A percentile compares a stretch with the other conserved stretches of the same genome.
Evolutionary conservation across 2,329 filamentous ascomycete species (phyloP).

Genomic region (Ophiostoma tasmaniense): DNA sequence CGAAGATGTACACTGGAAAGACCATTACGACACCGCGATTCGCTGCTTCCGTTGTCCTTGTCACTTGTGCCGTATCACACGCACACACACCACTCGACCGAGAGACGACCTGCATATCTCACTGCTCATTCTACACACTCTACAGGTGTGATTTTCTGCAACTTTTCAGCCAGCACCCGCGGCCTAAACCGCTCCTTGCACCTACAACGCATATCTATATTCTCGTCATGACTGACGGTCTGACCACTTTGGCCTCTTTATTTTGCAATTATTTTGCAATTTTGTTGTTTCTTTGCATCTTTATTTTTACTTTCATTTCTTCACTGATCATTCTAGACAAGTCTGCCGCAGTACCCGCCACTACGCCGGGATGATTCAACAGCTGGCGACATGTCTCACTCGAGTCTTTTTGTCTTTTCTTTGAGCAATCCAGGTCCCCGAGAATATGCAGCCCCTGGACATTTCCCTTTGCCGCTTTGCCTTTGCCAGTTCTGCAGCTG

Average conservation of each 20-base stretch:
- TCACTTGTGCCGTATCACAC: not conserved
- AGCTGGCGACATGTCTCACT: not conserved
- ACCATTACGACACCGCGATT: not conserved
- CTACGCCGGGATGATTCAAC: not conserved
- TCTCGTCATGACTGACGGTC: not conserved
- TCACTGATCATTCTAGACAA: slow-evolving; percentile 4
- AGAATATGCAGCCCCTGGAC: not conserved
- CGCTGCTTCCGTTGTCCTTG: not conserved
- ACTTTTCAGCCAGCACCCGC: not conserved
- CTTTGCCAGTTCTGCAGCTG: not conserved
- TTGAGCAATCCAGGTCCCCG: not conserved
- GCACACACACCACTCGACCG: slow-evolving; percentile 11
- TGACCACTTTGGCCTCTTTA: not conserved
- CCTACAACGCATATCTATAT: not conserved
- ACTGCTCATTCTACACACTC: slow-evolving; percentile 1
- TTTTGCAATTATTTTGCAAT: not conserved
- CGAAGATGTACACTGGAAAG: not conserved
- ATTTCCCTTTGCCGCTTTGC: not conserved
- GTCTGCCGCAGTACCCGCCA: slow-evolving; percentile 19
- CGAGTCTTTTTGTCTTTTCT: not conserved
- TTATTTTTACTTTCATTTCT: slow-evolving; percentile 7
- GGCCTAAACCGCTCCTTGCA: not conserved
- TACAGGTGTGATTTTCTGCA: not conserved
- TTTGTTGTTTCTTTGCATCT: not conserved
- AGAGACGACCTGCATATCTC: slow-evolving; percentile 11